Percentiles rank a stretch among this genome's conserved stretches.
Evolutionary conservation across 495 filamentous ascomycete genomes (phyloP).

Genomic region (Melanomma pulvis-pyrius): DNA sequence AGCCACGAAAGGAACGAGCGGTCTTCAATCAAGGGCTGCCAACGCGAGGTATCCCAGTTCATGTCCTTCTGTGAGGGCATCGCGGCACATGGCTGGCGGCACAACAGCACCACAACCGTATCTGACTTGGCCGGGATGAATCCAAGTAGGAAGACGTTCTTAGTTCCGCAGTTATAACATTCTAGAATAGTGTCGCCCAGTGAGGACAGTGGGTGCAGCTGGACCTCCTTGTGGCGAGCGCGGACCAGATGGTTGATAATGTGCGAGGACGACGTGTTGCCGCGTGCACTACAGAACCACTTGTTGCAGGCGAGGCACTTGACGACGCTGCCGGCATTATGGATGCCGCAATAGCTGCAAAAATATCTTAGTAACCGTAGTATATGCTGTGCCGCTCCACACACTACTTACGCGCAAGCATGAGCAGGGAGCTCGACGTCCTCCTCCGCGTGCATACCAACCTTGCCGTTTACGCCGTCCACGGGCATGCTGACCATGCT

Average conservation of each 20-base stretch:
- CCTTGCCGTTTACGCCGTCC: constrained; percentile 71
- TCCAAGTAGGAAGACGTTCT: constrained; percentile 98
- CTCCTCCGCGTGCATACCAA: constrained; percentile 67
- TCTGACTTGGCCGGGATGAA: constrained; percentile 99
- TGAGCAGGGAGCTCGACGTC: constrained; percentile 92
- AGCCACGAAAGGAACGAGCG: constrained; percentile 95
- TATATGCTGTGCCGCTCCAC: background rate
- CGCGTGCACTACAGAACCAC: constrained; percentile 98
- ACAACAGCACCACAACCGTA: constrained; percentile 94
- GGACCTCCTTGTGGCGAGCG: constrained; percentile 97
- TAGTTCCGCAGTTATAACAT: constrained; percentile 99
- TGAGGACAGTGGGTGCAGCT: constrained; percentile 91
- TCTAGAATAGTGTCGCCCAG: constrained; percentile 96
- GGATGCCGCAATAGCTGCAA: constrained; percentile 91
- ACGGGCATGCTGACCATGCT: constrained; percentile 86
- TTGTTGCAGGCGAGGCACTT: constrained; percentile 95
- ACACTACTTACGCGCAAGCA: constrained; percentile 84
- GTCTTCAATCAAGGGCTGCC: constrained; percentile 97
- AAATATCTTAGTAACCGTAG: constrained; percentile 8
- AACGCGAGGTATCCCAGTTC: constrained; percentile 98
- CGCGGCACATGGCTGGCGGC: constrained; percentile 92
- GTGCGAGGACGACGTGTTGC: constrained; percentile 94
- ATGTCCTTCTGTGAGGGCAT: constrained; percentile 98
- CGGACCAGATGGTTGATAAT: constrained; percentile 98
- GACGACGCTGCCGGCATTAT: constrained; percentile 91